Percentiles rank a stretch among this genome's conserved stretches.
Evolutionary conservation across 2,329 filamentous ascomycete genomes (phyloP).

Genomic region (Diaporthe sp.): DNA sequence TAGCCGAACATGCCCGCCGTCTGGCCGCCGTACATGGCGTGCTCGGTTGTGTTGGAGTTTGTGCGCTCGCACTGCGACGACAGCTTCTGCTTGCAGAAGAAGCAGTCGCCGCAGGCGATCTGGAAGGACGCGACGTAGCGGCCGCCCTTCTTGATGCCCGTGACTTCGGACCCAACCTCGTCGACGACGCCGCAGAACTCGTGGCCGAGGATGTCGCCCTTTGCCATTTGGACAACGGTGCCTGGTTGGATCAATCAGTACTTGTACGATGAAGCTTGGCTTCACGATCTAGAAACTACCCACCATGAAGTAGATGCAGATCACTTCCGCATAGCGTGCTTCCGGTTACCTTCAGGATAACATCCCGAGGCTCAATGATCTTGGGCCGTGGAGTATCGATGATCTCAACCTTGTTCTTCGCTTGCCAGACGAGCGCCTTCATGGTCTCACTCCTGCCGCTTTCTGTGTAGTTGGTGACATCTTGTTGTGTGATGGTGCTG

Average conservation of each 20-base stretch:
- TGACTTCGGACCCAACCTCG: constrained; percentile 68
- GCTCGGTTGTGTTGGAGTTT: constrained; percentile 78
- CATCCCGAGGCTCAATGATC: constrained; percentile 80
- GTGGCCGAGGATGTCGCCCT: constrained; percentile 77
- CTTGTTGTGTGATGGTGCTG: constrained; percentile 76
- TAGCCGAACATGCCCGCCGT: constrained; percentile 83
- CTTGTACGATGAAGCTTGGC: neutral
- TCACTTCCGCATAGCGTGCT: constrained; percentile 72
- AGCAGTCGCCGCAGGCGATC: constrained; percentile 81
- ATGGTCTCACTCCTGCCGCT: constrained; percentile 72
- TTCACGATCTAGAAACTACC: constrained; percentile 27
- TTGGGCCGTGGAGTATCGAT: constrained; percentile 78
- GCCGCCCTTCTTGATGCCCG: constrained; percentile 69
- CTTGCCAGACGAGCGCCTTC: constrained; percentile 86
- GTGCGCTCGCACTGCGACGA: constrained; percentile 86
- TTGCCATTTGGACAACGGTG: constrained; percentile 70
- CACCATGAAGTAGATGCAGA: constrained; percentile 69
- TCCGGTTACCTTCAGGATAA: constrained; percentile 84
- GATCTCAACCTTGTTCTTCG: constrained; percentile 83
- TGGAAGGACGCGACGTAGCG: constrained; percentile 90
- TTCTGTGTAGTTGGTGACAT: constrained; percentile 73
- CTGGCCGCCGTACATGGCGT: constrained; percentile 83
- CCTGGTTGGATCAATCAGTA: constrained; percentile 43
- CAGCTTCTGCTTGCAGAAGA: constrained; percentile 83
- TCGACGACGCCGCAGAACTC: constrained; percentile 72